Percentiles rank a stretch among this genome's conserved stretches.
These are phyloP conservation scores for Phalaenopsis equestris DNA, from an alignment of 106 monocot genomes.

Conservation along the genomic window DNA sequence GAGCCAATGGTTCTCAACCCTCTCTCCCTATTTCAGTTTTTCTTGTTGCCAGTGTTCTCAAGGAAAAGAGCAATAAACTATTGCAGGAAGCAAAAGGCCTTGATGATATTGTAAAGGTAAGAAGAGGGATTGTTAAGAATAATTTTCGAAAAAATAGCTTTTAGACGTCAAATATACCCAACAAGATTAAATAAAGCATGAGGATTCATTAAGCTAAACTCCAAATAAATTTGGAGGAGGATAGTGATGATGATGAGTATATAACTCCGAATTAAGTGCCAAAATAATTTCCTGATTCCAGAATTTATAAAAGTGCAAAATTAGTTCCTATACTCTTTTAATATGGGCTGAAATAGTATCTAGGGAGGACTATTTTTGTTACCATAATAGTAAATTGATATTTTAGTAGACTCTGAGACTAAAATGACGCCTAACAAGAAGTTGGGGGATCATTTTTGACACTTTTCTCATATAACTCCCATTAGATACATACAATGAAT, in stretches of 20 bases:
- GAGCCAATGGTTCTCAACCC: neutral
- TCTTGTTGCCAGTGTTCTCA: constrained; percentile 14
- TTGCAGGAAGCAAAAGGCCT: constrained; percentile 11
- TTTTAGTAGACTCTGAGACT: too few relatives aligned
- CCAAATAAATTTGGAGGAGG: neutral
- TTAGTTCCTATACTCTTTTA: too few relatives aligned
- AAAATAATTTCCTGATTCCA: too few relatives aligned
- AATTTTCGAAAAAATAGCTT: neutral
- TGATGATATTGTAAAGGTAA: constrained; percentile 17
- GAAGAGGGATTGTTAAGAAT: neutral
- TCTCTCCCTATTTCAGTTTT: constrained; percentile 11
- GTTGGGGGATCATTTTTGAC: too few relatives aligned
- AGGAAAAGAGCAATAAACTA: constrained; percentile 12
- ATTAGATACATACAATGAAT: neutral
- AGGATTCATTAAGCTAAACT: neutral
- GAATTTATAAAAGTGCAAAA: too few relatives aligned
- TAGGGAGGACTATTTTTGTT: too few relatives aligned
- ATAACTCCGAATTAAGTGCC: too few relatives aligned
- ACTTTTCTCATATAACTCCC: neutral
- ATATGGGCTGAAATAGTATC: too few relatives aligned
- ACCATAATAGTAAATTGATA: too few relatives aligned
- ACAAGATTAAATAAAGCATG: neutral
- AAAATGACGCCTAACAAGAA: too few relatives aligned
- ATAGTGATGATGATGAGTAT: neutral
- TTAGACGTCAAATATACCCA: neutral